Base-by-base conservation (phyloP, 441 rosid species). In the Erysimum cheiri region DNA sequence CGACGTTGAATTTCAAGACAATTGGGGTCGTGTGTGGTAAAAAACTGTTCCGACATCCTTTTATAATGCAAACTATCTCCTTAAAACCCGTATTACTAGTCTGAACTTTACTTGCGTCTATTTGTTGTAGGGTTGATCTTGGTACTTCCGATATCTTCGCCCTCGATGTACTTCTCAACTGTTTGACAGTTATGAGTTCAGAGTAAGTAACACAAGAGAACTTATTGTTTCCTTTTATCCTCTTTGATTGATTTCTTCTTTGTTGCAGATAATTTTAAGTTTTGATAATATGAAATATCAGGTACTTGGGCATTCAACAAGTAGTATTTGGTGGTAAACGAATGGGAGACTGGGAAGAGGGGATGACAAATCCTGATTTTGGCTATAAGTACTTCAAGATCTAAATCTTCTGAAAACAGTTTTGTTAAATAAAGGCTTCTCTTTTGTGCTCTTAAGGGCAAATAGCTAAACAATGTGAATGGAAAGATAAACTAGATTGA, bases 21-120 rank as follows among this genome's bases (percentile, higher is more conserved):
- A 81, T n/a, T 94, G 97, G 96, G 97, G 96, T 64, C 93, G 97
- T 40, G 80, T 93, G 54, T 89, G 98, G 98, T 93, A 83, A 33
- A 47, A 17, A 26, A 28, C 73, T 60, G 4, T 56, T 54, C 28
- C 13, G 6, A 15, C 58, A 0, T 40, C 56, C 12, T 1, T 22
- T 26, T n/a, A 32, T 53, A 3, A 19, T 43, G 8, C 56, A 32
- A 26, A n/a, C 13, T 0, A 19, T 68, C 35, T 61, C 41, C 39
- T 55, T 8, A 36, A 2, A 52, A 43, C 13, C 15, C 36, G 22
- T 64, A 37, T 24, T 2, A 57, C 26, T 24, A 49, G 46, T 32
- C 13, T 63, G 13, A 69, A 67, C 15, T 60, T 44, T 54, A 56
- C 12, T 26, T 46, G 46, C 68, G 22, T 1, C 39, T 41, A n/a